These are phyloP conservation scores for Volvox africanus DNA, from an alignment of 139 green algal genomes.

Conservation along the genomic window DNA sequence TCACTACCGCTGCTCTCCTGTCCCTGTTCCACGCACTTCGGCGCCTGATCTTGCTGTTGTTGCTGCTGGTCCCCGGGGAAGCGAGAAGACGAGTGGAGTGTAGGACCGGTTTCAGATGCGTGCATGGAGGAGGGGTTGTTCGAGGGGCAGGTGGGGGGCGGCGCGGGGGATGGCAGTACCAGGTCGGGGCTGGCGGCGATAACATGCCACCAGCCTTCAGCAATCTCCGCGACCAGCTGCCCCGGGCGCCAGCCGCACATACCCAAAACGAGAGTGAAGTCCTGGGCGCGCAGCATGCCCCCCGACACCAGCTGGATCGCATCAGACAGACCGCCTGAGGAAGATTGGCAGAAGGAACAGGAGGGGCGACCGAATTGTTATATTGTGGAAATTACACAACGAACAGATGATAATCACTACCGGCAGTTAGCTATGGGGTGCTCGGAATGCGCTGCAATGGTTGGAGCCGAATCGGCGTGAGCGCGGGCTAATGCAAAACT, in stretches of 20 bases:
- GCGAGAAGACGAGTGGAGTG: not conserved
- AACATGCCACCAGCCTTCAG: conserved; percentile 51
- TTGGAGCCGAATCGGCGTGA: too few species aligned
- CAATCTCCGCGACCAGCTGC: conserved; percentile 56
- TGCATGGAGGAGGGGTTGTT: not conserved
- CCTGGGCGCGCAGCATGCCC: conserved; percentile 47
- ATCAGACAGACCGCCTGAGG: conserved; percentile 56
- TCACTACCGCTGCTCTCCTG: not conserved
- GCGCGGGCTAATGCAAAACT: too few species aligned
- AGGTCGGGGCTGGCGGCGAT: conserved; percentile 50
- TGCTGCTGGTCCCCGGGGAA: not conserved
- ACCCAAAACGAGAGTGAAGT: conserved; percentile 66
- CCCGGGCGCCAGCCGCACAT: conserved; percentile 51
- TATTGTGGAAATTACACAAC: too few species aligned
- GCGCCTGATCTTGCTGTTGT: not conserved
- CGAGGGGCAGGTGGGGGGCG: not conserved
- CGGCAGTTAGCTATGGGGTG: too few species aligned
- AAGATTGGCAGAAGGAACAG: too few species aligned
- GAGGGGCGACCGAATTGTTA: too few species aligned
- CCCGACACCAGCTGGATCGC: conserved; percentile 56
- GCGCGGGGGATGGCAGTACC: conserved; percentile 24
- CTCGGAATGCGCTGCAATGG: too few species aligned
- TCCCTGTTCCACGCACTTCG: too few species aligned
- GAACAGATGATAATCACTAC: too few species aligned
- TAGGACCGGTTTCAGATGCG: not conserved